Base-by-base conservation (phyloP, 2,329 filamentous ascomycete species). In the Cephalotrichum gorgonifer region DNA sequence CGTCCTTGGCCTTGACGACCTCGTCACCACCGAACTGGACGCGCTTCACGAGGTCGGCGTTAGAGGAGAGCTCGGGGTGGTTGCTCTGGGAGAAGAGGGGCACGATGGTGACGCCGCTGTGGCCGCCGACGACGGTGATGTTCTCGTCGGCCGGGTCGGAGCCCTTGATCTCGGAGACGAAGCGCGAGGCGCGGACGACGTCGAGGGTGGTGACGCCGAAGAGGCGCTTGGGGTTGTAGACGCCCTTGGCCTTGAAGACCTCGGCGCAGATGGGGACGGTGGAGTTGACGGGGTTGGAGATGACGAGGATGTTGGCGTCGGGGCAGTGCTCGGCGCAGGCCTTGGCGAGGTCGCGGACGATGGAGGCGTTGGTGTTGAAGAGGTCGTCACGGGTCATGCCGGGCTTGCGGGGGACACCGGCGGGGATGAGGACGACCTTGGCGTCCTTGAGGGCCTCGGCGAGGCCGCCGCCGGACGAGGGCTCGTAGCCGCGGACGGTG, bases 341-440 rank as follows among this genome's bases (percentile, higher is more conserved):
- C 82, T 95, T 95, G 75, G 91, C 90, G 58, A 98, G 83, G 73
- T 97, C 93, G 66, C 91, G 90, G 69, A 98, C 93, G 70, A 98
- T 98, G 68, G 88, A 95, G 71, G 93, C 93, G 73, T 98, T 98
- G 80, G 91, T 98, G 84, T 97, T 97, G 89, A 98, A 98, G 57
- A 98, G 85, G 70, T 98, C 91, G 74, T 98, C 93, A 79, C 93
- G 90, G 75, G 87, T 95, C 93, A 98, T 98, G 74, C 93, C 93
- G 69, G 93, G 93, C 83, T 96, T 96, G 76, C 93, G 89, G 66
- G 93, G 93, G 58, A 98, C 91, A 79, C 93, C 93, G 64, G 93
- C 93, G 64, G 93, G 93, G 71, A 98, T 97, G 66, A 98, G 82
- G 64, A 98, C 88, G 61, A 98, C 83, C 73, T 97, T 89, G 64